These are phyloP conservation scores for Petrea volubilis DNA, from an alignment of 257 asterid species.

Conservation along the genomic window DNA sequence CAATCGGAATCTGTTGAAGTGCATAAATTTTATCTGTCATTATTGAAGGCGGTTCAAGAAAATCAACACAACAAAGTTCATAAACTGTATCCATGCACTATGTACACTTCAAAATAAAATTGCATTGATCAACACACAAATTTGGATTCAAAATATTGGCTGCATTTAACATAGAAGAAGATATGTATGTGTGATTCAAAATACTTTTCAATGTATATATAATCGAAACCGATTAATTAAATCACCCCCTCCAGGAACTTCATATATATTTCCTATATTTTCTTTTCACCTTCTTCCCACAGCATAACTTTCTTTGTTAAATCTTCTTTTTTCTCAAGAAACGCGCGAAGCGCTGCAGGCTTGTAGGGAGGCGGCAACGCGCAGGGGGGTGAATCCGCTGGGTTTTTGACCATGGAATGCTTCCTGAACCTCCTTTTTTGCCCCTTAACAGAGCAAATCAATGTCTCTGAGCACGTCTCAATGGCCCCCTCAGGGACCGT, in stretches of 20 bases:
- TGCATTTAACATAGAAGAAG: background rate
- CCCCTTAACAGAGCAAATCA: slow-evolving; percentile 66
- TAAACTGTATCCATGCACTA: too few relatives aligned
- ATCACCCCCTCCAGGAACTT: background rate
- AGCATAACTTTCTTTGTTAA: slow-evolving; percentile 41
- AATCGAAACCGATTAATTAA: too few relatives aligned
- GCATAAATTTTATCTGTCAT: too few relatives aligned
- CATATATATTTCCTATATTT: background rate
- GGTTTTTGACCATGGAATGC: slow-evolving; percentile 51
- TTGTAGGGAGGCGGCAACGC: slow-evolving; percentile 43
- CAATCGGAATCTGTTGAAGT: too few relatives aligned
- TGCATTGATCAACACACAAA: too few relatives aligned
- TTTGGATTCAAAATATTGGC: background rate
- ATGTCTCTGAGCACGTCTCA: slow-evolving; percentile 63
- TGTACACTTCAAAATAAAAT: too few relatives aligned
- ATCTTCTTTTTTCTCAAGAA: slow-evolving; percentile 45
- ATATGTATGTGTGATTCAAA: background rate
- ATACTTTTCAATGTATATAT: background rate
- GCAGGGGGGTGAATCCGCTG: slow-evolving; percentile 61
- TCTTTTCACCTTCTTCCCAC: slow-evolving; percentile 30
- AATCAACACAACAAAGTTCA: too few relatives aligned
- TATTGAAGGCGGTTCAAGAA: too few relatives aligned
- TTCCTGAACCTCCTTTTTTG: slow-evolving; percentile 49
- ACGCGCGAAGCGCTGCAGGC: slow-evolving; percentile 25
- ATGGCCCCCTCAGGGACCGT: slow-evolving; percentile 60